Evolutionary conservation across 371 early-diverging fungal genomes (phyloP).

Genomic region (Circinella minor): DNA sequence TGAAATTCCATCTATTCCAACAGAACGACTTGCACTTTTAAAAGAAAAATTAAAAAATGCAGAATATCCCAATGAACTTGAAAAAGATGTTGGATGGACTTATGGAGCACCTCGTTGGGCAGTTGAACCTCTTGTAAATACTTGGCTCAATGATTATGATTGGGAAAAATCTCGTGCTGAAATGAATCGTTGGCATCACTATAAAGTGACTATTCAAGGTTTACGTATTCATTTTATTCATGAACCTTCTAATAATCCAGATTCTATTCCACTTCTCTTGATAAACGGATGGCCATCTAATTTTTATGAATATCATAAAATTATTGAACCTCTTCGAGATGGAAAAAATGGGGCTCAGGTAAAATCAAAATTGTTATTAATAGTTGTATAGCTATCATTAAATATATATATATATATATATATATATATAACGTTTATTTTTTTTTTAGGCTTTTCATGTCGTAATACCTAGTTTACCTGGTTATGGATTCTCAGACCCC

Average conservation of each 20-base stretch:
- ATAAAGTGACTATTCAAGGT: slow-evolving; percentile 52
- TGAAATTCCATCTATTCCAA: slow-evolving; percentile 29
- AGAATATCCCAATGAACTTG: slow-evolving; percentile 45
- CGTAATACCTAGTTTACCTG: slow-evolving; percentile 66
- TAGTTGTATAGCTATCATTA: background rate
- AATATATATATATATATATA: background rate
- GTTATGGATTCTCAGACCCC: slow-evolving; percentile 63
- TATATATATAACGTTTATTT: background rate
- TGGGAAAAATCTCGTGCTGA: slow-evolving; percentile 47
- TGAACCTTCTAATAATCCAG: slow-evolving; percentile 43
- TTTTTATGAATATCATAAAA: slow-evolving; percentile 68
- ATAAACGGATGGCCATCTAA: slow-evolving; percentile 74
- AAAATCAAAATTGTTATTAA: background rate
- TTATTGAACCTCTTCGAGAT: slow-evolving; percentile 48
- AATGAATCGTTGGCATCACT: slow-evolving; percentile 56
- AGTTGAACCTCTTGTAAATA: slow-evolving; percentile 42
- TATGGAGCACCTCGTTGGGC: slow-evolving; percentile 55
- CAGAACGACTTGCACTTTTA: slow-evolving; percentile 21
- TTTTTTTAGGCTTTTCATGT: slow-evolving; percentile 56
- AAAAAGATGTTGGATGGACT: slow-evolving; percentile 54
- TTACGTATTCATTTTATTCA: slow-evolving; percentile 64
- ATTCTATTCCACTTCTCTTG: slow-evolving; percentile 65
- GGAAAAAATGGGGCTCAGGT: slow-evolving; percentile 35
- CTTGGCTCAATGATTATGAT: slow-evolving; percentile 50
- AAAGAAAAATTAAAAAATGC: slow-evolving; percentile 18